Conservation (phyloP, 331 rosid genomes). For the Rosa hybrid region DNA sequence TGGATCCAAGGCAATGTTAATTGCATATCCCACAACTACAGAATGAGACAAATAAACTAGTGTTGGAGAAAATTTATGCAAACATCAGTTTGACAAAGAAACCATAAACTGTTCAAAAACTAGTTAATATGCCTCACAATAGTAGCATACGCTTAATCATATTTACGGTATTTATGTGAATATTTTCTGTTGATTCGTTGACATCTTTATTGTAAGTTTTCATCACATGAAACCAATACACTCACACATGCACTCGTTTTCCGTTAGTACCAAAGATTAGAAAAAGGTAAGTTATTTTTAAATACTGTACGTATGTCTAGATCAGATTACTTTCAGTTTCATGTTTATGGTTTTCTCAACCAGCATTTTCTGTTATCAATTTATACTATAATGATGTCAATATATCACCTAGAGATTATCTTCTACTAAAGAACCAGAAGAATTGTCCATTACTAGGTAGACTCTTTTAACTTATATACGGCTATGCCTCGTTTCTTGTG, state of each 20-base stretch:
- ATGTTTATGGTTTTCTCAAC: background rate
- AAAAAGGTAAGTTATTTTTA: background rate
- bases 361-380: background rate
- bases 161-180: too few species aligned
- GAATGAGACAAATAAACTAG: slow-evolving; percentile 2
- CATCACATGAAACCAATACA: background rate
- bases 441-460: background rate
- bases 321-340: background rate
- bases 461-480: background rate
- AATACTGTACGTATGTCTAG: background rate
- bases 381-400: background rate
- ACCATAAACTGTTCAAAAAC: background rate
- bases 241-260: background rate
- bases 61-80: background rate
- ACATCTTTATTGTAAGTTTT: background rate
- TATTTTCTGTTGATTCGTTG: background rate
- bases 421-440: background rate
- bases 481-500: background rate
- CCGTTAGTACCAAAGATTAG: background rate
- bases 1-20: slow-evolving; percentile 79
- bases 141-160: background rate
- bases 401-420: background rate
- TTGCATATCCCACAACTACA: slow-evolving; percentile 67
- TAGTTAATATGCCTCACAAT: background rate
- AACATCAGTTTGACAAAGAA: background rate